Evolutionary conservation across 129 eudicot species (phyloP), one percentile per base, ranked within the genome.

Genomic region (Kitagawia praeruptora): DNA sequence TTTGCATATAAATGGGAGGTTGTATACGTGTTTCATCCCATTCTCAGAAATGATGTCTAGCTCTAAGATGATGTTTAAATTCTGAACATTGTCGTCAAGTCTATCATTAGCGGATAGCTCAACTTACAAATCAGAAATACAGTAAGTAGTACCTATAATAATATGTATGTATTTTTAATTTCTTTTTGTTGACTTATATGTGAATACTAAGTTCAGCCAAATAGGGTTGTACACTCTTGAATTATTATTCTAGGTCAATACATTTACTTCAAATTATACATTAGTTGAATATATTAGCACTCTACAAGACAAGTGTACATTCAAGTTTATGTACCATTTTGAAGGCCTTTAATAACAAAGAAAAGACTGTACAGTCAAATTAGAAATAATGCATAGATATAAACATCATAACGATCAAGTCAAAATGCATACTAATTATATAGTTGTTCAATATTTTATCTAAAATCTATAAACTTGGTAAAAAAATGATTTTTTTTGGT

Each of bases 381-480:
- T 5, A 63, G 10, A 28, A 0, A 4, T 66, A 66, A 12, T 25
- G 34, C 71, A 66, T 66, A 66, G 14, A 7, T 13, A 28, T 31
- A 28, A 63, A 28, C 21, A 66, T 66, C 40, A 28, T 66, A 66
- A 66, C 28, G 39, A 61, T 61, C 71, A 66, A 3, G 40, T 28
- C 21, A 28, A 66, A 66, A 66, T 66, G 71, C 21, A 28, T 73
- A 44, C 18, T 7, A 31, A 25, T n/a, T 78, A 5, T 23, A 49
- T 64, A 14, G 14, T 78, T 41, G 45, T 44, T 64, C 25, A 42
- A 58, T 13, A 40, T 77, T 77, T 37, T 37, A 77, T 77, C 56
- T 25, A 31, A 61, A 42, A 12, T 21, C 6, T 73, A 73, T 23
- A 8, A 40, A 71, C 42, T 18, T 70, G 45, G 15, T 70, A 70